Base-by-base conservation (phyloP, 768 basidiomycete genomes). In the Phallus indusiatus region DNA sequence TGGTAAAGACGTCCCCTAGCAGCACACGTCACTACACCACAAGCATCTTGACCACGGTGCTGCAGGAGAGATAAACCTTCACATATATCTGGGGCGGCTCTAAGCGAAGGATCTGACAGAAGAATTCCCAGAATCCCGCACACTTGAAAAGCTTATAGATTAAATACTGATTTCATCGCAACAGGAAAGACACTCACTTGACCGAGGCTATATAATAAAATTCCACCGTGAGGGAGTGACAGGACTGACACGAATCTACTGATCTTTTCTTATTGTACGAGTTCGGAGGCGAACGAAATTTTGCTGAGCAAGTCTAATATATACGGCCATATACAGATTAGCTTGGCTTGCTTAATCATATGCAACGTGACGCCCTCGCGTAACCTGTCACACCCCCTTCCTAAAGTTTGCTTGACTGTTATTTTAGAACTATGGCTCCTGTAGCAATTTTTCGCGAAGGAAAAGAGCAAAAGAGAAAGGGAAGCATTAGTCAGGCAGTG, bases 41-140 rank as follows among this genome's bases (percentile, higher is more conserved):
- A 95, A 0, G 96, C 96, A 77, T 99, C 96, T 71, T 99, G 95
- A 12, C 95, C 96, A 64, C 95, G 81, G 68, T 99, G 96, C 71
- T 99, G 96, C 5, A 99, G 78, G 46, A 99, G 77, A 21, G 94
- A 89, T n/a, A 99, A 81, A 33, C 93, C 94, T 71, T 99, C 96
- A 65, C 82, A 86, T 68, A 97, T 94, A 72, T 97, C 94, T 16
- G 84, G 69, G 24, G 94, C 94, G 35, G 84, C 88, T 64, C 90
- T 80, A 70, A 81, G 62, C 63, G 76, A 74, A 60, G 88, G 76
- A 67, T 94, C 90, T 67, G 91, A 86, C 60, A 91, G 77, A 36
- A 96, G 79, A 36, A 96, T 76, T 63, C 92, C 94, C 62, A 95
- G 78, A 68, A 96, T 90, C 63, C 94, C 94, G 72, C 94, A 97